A percentile compares a stretch with the other conserved stretches of the same genome.
These are phyloP conservation scores for Omphalotus olearius DNA, from an alignment of 1,284 basidiomycete genomes.

Conservation along the genomic window DNA sequence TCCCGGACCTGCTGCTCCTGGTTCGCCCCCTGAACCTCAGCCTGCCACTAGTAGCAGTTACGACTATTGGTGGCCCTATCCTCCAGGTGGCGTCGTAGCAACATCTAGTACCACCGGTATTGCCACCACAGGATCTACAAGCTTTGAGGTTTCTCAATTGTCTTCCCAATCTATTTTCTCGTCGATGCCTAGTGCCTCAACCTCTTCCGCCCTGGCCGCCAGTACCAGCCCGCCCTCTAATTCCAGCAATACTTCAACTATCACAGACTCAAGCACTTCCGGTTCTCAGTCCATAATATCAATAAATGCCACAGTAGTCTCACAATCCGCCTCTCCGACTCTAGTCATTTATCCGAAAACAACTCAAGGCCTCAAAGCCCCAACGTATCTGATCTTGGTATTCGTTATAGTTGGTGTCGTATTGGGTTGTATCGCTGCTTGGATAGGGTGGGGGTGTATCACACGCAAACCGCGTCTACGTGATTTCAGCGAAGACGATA, in stretches of 20 bases:
- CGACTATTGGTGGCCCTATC: conserved; percentile 25
- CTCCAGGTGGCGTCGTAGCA: conserved; percentile 17
- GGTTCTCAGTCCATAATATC: conserved; percentile 9
- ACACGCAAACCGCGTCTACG: conserved; percentile 19
- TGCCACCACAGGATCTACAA: background rate
- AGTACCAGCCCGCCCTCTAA: background rate
- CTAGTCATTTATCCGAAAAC: conserved; percentile 10
- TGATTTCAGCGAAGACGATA: conserved; percentile 6
- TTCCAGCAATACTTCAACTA: conserved; percentile 9
- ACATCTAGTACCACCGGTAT: conserved; percentile 2
- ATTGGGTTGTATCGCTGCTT: conserved; percentile 21
- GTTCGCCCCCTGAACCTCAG: conserved; percentile 11
- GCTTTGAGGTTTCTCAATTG: background rate
- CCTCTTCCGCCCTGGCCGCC: conserved; percentile 6
- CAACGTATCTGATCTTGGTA: conserved; percentile 28
- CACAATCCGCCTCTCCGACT: conserved; percentile 4
- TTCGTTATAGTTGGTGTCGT: conserved; percentile 27
- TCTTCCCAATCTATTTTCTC: conserved; percentile 1
- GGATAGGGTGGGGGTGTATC: conserved; percentile 26
- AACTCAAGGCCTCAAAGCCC: conserved; percentile 13
- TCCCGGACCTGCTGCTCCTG: background rate
- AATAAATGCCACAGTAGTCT: conserved; percentile 7
- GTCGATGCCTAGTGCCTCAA: background rate
- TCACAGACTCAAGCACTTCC: conserved; percentile 12
- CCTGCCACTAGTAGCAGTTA: conserved; percentile 16